phyloP scores from a whole-genome alignment of 2,329 filamentous ascomycete species.

The Verticillium dahliae region DNA sequence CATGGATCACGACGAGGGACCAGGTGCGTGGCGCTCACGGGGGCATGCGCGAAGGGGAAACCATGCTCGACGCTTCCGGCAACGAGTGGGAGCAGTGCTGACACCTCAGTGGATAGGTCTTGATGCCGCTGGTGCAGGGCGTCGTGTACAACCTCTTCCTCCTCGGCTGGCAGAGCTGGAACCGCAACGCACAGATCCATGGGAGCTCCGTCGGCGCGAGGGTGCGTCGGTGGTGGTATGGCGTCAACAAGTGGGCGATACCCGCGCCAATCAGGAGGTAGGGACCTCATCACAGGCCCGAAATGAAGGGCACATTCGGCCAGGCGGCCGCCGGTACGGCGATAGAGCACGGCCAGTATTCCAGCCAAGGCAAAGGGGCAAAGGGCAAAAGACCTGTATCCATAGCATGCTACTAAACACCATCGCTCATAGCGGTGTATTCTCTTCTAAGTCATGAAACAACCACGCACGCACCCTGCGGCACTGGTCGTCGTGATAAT shows the following conservation, averaged over 20 bases:
- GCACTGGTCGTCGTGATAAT: background rate
- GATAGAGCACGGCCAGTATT: background rate
- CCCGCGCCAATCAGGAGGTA: constrained; percentile 30
- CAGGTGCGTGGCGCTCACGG: constrained; percentile 53
- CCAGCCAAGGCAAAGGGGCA: too few species aligned
- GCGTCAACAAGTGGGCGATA: constrained; percentile 83
- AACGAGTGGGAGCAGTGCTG: background rate
- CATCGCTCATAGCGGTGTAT: background rate
- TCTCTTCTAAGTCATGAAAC: background rate
- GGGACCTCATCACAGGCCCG: background rate
- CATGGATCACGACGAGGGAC: constrained; percentile 80
- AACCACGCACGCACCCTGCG: background rate
- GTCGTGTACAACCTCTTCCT: constrained; percentile 81
- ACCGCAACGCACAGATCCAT: constrained; percentile 67
- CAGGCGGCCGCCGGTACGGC: background rate
- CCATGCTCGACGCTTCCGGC: background rate
- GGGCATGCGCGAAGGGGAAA: too few species aligned
- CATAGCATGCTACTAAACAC: background rate
- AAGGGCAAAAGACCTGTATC: background rate
- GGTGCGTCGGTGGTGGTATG: constrained; percentile 89
- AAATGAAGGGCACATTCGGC: background rate
- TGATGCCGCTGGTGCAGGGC: constrained; percentile 84
- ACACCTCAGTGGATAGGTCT: constrained; percentile 43
- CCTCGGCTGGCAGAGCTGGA: constrained; percentile 87
- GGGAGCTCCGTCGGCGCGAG: constrained; percentile 72